Conservation (phyloP, 164 flowering plant species). For the Vitis vinifera region DNA sequence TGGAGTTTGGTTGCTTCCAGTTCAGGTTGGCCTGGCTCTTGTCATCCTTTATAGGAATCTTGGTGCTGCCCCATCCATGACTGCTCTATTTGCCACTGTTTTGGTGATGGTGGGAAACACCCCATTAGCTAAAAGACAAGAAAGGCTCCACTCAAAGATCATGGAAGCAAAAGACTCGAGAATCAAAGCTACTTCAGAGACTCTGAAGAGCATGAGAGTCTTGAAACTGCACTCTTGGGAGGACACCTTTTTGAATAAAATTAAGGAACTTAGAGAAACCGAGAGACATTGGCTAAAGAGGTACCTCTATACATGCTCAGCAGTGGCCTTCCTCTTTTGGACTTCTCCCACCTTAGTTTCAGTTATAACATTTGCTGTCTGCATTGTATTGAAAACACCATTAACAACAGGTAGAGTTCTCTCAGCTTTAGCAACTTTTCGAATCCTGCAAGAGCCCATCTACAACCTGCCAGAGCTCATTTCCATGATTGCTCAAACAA, state of each 20-base stretch:
- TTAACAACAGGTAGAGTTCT: conserved; percentile 70
- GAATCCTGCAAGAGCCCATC: conserved; percentile 86
- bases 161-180: conserved; percentile 86
- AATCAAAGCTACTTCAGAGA: conserved; percentile 77
- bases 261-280: conserved; percentile 55
- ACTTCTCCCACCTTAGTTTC: conserved; percentile 86
- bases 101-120: conserved; percentile 72
- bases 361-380: conserved; percentile 67
- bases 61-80: conserved; percentile 61
- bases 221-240: conserved; percentile 90
- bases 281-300: conserved; percentile 63
- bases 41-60: conserved; percentile 62
- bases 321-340: conserved; percentile 83
- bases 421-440: conserved; percentile 78
- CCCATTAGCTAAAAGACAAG: conserved; percentile 70
- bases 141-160: conserved; percentile 59
- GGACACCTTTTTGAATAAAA: conserved; percentile 45
- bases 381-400: conserved; percentile 55
- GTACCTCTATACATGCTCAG: conserved; percentile 70
- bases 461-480: conserved; percentile 83
- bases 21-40: conserved; percentile 72
- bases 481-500: conserved; percentile 79
- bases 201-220: conserved; percentile 74
- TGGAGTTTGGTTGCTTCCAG: conserved; percentile 80
- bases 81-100: conserved; percentile 61